Evolutionary conservation across 1,284 basidiomycete genomes (phyloP), one percentile per base, ranked within the genome.

Genomic region (Malassezia sympodialis): DNA sequence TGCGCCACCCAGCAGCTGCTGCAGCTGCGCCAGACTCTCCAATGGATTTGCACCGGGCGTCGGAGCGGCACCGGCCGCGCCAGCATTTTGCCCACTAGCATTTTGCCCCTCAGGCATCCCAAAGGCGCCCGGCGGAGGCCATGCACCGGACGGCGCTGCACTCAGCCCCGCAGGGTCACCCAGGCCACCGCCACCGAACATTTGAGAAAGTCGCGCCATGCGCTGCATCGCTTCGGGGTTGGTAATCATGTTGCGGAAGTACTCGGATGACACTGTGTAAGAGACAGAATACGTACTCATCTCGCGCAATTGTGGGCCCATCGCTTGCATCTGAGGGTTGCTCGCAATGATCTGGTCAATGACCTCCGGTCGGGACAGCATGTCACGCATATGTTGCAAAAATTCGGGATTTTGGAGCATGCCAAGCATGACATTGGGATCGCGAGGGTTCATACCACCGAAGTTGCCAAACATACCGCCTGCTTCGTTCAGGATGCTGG

Each of bases 371-470:
- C 66, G 61, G 4, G 59, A 50, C 44, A 73, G 63, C 61, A 67
- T 64, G n/a, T 62, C 59, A 4, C 69, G 60, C 69, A 72, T 69
- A 43, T 73, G 70, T 11, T 56, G 60, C 42, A 65, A 58, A 17
- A 73, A 67, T 24, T 69, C 65, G 4, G 66, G 64, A 31, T 68
- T 67, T 53, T 73, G 63, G 65, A 73, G 62, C 49, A 68, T 49
- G 10, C 65, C 67, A 49, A 73, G 59, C 63, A 69, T 66, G 58
- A 72, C 66, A 52, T 72, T 72, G 26, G 69, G 69, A 32, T 71
- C 70, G 48, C 64, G 61, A 8, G 65, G 67, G 52, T 73, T 73
- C 59, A 71, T 59, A 5, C 62, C 63, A n/a, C 62, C 65, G 57
- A 69, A 61, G 23, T 63, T 58, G 27, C 66, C 66, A 30, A 67